Evolutionary conservation across 78 protist genomes (phyloP), one percentile per base, ranked within the genome.

Genomic region (Dictyostelium firmibasis): DNA sequence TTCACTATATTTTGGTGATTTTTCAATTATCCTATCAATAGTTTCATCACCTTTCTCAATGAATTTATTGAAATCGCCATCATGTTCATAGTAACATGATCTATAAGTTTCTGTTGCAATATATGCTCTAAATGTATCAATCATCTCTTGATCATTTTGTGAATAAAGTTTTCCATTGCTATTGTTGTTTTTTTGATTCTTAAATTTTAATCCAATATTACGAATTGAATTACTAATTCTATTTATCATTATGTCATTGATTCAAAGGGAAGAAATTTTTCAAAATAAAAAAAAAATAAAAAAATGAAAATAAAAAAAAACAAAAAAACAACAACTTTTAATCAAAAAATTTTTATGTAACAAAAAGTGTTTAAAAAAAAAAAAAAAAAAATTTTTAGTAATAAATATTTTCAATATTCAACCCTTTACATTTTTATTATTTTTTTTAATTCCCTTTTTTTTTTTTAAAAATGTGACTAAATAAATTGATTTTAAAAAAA

Each of bases 101-200:
- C 47, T 82, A 18, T 79, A 88, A 3, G 53, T 57, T 23, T 88
- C 60, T 0, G 84, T 88, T 43, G 86, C 57, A 2, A 88, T 20
- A 18, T 31, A 88, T 13, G 75, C 69, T 79, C 64, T 88, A 31
- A 78, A 88, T n/a, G 93, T 88, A 88, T 88, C 93, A 14, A 64
- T 27, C 27, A 36, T 29, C 38, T 88, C 93, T 88, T 76, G 86
- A 43, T 88, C 93, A 64, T 33, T 67, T 44, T 88, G 93, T 33
- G 69, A 67, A 67, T 88, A 88, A 11, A 27, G 9, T 6, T 14
- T 9, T 20, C 38, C 27, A 10, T 14, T 57, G 41, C 1, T 31
- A 31, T 70, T 14, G 0, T 31, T 72, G n/a, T 23, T 74, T 35
- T 43, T 3, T 31, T 16, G 14, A 76, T 38, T 76, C 16, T 76